phyloP scores from a whole-genome alignment of 1,284 basidiomycete genomes.

The Heterobasidion parviporum region DNA sequence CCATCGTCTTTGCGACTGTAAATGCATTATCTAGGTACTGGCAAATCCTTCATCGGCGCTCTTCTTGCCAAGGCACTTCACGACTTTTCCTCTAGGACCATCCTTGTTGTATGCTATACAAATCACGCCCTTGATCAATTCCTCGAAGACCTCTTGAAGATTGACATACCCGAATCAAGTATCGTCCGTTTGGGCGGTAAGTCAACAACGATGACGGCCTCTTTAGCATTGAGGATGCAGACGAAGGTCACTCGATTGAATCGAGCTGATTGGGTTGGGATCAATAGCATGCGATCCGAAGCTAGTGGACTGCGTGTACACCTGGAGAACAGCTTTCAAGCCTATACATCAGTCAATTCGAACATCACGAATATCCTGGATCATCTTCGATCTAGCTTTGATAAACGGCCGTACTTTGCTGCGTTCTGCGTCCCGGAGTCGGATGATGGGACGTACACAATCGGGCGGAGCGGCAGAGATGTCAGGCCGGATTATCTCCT shows the following conservation, averaged over 20 bases:
- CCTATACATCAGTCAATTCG: neutral
- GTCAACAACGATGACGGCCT: constrained; percentile 34
- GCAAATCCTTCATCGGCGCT: constrained; percentile 62
- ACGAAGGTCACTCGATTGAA: constrained; percentile 9
- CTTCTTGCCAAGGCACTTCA: constrained; percentile 49
- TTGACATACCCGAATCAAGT: constrained; percentile 37
- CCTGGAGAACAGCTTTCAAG: constrained; percentile 11
- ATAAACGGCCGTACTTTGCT: constrained; percentile 26
- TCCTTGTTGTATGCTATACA: constrained; percentile 60
- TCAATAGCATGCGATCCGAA: constrained; percentile 27
- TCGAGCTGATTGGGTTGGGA: constrained; percentile 29
- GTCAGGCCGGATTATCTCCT: neutral
- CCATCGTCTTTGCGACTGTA: neutral
- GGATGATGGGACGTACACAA: neutral
- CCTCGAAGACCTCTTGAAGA: constrained; percentile 46
- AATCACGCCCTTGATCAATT: constrained; percentile 65
- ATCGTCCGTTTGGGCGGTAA: constrained; percentile 52
- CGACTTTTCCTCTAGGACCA: constrained; percentile 32
- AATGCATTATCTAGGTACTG: constrained; percentile 37
- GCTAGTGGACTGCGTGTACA: constrained; percentile 14
- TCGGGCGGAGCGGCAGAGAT: neutral
- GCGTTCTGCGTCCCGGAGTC: neutral
- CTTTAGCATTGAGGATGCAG: constrained; percentile 32
- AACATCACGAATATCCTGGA: constrained; percentile 18
- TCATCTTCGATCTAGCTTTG: constrained; percentile 18